Evolutionary conservation across 2,329 filamentous ascomycete genomes (phyloP).

Genomic region (Hymenoscyphus fraxineus): DNA sequence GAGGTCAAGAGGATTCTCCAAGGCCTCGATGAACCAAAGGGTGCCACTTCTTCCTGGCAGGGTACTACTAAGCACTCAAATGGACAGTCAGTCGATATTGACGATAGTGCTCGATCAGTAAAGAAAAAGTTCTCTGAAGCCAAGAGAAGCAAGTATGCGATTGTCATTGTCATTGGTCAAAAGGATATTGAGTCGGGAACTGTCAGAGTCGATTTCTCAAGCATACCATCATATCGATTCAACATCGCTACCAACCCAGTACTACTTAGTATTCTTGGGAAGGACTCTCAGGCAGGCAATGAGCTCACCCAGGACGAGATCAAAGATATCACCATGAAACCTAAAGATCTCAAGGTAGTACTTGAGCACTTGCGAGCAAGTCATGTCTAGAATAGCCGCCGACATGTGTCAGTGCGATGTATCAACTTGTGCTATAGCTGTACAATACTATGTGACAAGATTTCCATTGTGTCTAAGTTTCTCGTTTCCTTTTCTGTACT

Average conservation of each 20-base stretch:
- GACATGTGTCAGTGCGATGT: slow-evolving; percentile 3
- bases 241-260: slow-evolving; percentile 4
- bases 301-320: slow-evolving; percentile 14
- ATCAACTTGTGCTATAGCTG: slow-evolving; percentile 12
- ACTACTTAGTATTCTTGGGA: slow-evolving; percentile 6
- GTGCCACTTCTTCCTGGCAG: slow-evolving; percentile 34
- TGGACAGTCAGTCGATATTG: slow-evolving; percentile 62
- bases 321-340: slow-evolving; percentile 17
- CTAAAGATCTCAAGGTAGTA: slow-evolving; percentile 18
- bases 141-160: slow-evolving; percentile 66
- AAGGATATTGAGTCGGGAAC: slow-evolving; percentile 56
- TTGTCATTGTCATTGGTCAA: slow-evolving; percentile 69
- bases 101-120: slow-evolving; percentile 59
- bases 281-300: background rate
- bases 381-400: slow-evolving; percentile 11
- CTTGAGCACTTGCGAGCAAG: slow-evolving; percentile 13
- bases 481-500: background rate
- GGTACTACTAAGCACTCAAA: background rate
- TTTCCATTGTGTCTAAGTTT: background rate
- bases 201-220: slow-evolving; percentile 48
- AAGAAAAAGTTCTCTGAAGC: slow-evolving; percentile 70
- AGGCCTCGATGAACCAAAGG: slow-evolving; percentile 9
- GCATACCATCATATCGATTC: slow-evolving; percentile 30
- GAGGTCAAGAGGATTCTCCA: slow-evolving; percentile 16
- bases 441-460: slow-evolving; percentile 8